Evolutionary conservation across 108 stramenopile species (phyloP).

Genomic region (Cyclostephanos tholiformis): DNA sequence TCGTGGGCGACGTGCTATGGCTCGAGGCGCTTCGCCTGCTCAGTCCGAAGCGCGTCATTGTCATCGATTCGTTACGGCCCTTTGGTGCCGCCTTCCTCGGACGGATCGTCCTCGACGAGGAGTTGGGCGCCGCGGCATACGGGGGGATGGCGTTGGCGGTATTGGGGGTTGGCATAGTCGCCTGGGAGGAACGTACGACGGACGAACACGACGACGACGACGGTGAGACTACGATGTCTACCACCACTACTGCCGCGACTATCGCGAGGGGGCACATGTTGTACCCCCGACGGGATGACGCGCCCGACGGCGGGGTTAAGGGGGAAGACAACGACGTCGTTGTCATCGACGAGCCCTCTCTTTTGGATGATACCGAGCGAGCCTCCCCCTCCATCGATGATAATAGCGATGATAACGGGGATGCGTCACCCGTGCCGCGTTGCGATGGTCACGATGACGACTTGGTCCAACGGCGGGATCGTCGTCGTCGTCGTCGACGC

Average conservation of each 20-base stretch:
- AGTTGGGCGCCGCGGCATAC: constrained; percentile 36
- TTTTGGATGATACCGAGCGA: background rate
- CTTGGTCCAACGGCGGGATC: no score
- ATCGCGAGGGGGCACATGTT: no score
- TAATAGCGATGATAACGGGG: background rate
- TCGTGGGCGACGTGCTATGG: constrained; percentile 85
- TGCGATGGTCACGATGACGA: background rate
- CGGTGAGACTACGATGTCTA: constrained; percentile 13
- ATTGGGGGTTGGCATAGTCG: constrained; percentile 66
- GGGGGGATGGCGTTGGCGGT: constrained; percentile 73
- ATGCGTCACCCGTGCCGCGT: no score
- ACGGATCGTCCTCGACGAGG: constrained; percentile 62
- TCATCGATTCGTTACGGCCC: constrained; percentile 84
- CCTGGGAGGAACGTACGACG: constrained; percentile 51
- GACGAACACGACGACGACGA: constrained; percentile 14
- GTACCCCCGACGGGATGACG: background rate
- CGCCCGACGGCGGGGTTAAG: background rate
- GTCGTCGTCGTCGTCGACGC: no score
- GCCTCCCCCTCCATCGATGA: background rate
- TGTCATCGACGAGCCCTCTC: background rate
- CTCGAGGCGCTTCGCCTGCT: constrained; percentile 74
- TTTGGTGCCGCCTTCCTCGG: constrained; percentile 86
- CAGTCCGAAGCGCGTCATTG: constrained; percentile 81
- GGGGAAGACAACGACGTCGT: background rate
- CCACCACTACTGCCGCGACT: background rate